These are phyloP conservation scores for Synchytrium microbalum DNA, from an alignment of 371 early-diverging fungal species.

Conservation along the genomic window DNA sequence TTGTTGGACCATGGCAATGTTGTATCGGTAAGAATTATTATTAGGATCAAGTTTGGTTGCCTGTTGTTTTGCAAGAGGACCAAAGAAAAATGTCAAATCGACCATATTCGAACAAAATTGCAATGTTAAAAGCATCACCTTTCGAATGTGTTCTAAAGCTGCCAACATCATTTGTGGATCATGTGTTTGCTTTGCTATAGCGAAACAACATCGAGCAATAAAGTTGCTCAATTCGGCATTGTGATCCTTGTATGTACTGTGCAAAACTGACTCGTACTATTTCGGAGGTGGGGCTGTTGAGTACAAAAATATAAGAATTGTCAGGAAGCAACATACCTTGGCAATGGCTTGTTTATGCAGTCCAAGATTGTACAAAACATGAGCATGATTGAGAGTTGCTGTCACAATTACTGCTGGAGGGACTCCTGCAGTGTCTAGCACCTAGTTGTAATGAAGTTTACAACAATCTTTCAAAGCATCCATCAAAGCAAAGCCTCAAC, in stretches of 20 bases:
- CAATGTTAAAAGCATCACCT: background rate
- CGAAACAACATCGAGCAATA: background rate
- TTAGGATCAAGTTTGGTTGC: background rate
- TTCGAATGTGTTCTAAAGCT: background rate
- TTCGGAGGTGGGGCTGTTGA: background rate
- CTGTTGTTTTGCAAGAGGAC: background rate
- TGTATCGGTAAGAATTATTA: background rate
- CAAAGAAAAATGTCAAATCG: no score
- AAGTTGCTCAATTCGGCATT: background rate
- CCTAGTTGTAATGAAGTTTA: no score
- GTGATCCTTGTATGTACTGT: background rate
- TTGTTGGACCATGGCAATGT: background rate
- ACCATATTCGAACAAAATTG: background rate
- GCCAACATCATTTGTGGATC: background rate
- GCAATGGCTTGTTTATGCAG: background rate
- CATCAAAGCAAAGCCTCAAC: no score
- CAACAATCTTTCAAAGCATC: no score
- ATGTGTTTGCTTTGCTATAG: background rate
- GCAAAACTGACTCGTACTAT: background rate
- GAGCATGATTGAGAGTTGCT: background rate
- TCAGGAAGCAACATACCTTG: background rate
- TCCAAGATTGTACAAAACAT: background rate
- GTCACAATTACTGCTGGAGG: background rate
- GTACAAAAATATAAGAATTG: background rate
- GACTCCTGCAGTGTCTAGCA: background rate